Evolutionary conservation across 805 yeast species (phyloP).

Genomic region (Ascoidea asiatica): DNA sequence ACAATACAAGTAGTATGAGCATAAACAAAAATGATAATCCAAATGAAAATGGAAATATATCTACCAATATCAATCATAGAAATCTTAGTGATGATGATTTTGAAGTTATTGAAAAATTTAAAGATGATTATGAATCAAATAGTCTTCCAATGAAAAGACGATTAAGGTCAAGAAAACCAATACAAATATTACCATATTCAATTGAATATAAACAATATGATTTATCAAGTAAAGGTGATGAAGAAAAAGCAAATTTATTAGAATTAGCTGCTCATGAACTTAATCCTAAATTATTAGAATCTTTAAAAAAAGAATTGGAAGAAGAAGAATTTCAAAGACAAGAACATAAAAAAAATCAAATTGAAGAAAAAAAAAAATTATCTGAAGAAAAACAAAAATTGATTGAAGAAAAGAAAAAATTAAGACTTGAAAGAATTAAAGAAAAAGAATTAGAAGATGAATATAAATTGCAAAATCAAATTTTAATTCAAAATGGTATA

Average conservation of each 20-base stretch:
- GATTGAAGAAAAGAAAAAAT: no score
- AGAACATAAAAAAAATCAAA: background rate
- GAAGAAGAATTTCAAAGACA: background rate
- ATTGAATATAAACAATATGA: background rate
- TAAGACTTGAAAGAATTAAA: background rate
- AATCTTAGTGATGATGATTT: no score
- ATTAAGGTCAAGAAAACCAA: background rate
- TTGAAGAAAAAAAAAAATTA: no score
- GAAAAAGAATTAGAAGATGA: no score
- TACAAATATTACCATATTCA: background rate
- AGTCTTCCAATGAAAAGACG: background rate
- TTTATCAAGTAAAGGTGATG: background rate
- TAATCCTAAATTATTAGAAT: background rate
- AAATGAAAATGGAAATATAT: no score
- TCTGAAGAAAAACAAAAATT: background rate
- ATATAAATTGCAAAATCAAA: no score
- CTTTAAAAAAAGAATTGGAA: background rate
- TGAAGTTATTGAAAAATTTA: no score
- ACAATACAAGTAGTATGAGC: no score
- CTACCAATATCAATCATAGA: no score
- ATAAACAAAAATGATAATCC: no score
- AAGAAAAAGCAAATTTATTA: background rate
- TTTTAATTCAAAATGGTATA: no score
- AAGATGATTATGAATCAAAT: no score
- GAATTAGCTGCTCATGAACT: background rate